Evolutionary conservation across 768 basidiomycete genomes (phyloP), one percentile per base, ranked within the genome.

Genomic region (Suillus spraguei): DNA sequence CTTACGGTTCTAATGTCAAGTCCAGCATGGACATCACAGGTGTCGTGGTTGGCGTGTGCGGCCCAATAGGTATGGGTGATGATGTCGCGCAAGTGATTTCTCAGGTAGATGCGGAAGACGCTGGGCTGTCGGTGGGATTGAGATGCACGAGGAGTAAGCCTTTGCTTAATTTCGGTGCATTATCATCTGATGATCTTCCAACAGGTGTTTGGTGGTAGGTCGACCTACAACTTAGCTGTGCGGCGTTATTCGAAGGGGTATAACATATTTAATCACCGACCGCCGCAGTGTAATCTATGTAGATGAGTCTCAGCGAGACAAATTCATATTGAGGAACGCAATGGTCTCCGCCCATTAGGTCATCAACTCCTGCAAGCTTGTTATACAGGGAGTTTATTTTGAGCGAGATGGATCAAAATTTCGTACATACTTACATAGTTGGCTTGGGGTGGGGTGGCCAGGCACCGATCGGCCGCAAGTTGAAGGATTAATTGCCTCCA

Each of bases 31-130:
- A 76, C 7, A 76, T 83, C 5, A 81, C 78, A 0, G 90, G 89
- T 4, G 71, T 90, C 62, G 73, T 83, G 5, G 83, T 90, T 2
- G 86, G 80, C n/a, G 84, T 86, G 13, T 91, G 89, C 72, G 89
- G 89, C 2, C 89, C 90, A 1, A 67, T 69, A 4, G 77, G 73
- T 11, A 66, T 91, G 59, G 82, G 80, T 1, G 81, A 82, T 47
- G 82, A 82, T 53, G 85, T 85, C 17, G 71, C 77, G 24, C 71
- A 73, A 56, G 83, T 83, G n/a, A 84, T 89, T 35, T 77, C 77
- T n/a, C 70, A 64, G 13, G 71, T 89, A 24, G 82, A 84, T 61
- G 72, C 77, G 66, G 70, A 8, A 79, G 83, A 69, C 75, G 81
- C 64, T 76, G 81, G 65, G 80, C 78, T 22, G 84, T 87, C 20